Conservation (phyloP, 352 stramenopile genomes). For the Pythium brassicae region DNA sequence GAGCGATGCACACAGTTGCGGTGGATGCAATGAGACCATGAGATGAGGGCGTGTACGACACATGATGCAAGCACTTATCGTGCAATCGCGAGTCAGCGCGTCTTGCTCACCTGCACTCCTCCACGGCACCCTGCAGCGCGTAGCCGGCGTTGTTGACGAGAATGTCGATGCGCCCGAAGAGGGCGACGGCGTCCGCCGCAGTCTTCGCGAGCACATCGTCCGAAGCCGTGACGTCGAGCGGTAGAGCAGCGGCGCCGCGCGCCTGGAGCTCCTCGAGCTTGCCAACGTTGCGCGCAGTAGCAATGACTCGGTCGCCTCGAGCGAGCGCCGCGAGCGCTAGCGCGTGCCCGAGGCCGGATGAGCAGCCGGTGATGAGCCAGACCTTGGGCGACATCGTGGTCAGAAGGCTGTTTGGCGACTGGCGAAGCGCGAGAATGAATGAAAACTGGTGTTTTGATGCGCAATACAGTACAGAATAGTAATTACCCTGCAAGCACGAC, state of each 20-base stretch:
- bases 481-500: too few relatives aligned
- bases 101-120: constrained; percentile 26
- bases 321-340: constrained; percentile 38
- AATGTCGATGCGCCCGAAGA: constrained; percentile 47
- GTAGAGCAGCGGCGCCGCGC: constrained; percentile 19
- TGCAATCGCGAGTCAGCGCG: too few relatives aligned
- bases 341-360: constrained; percentile 39
- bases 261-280: constrained; percentile 32
- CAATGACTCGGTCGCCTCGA: constrained; percentile 42
- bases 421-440: not conserved
- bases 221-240: constrained; percentile 40
- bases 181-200: constrained; percentile 21
- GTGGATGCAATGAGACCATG: too few relatives aligned
- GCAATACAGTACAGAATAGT: too few relatives aligned
- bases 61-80: too few relatives aligned
- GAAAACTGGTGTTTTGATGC: not conserved
- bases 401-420: not conserved
- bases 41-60: too few relatives aligned
- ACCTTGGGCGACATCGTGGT: constrained; percentile 21
- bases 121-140: constrained; percentile 34
- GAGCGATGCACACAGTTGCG: too few relatives aligned
- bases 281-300: constrained; percentile 31
- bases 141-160: constrained; percentile 52
- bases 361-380: constrained; percentile 52
- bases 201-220: constrained; percentile 25